Conservation (phyloP, 495 filamentous ascomycete species). For the Neurospora sp. region DNA sequence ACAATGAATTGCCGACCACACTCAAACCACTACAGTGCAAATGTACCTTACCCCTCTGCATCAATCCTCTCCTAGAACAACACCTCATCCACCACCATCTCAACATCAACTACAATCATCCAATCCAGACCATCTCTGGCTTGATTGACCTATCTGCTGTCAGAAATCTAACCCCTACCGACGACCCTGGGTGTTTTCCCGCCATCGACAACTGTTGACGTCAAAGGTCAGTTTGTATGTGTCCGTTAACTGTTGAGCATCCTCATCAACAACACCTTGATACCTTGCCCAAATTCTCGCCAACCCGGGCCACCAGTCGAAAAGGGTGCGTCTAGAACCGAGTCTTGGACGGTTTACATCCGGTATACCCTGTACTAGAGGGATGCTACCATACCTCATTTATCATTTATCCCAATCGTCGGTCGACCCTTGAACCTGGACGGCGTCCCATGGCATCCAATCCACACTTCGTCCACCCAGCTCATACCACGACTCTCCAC, state of each 20-base stretch:
- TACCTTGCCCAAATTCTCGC: not conserved
- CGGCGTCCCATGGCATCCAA: not conserved
- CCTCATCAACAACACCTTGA: not conserved
- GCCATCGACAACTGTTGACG: not conserved
- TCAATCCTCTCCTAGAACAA: not conserved
- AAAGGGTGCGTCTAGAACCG: not conserved
- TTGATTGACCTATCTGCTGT: not conserved
- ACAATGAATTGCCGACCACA: not conserved
- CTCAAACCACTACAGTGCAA: not conserved
- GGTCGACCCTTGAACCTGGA: not conserved
- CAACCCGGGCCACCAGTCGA: not conserved
- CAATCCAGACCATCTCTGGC: not conserved
- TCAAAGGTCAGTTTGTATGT: not conserved
- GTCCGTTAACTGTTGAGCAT: not conserved
- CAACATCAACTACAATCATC: not conserved
- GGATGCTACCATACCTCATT: not conserved
- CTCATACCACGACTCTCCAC: not conserved
- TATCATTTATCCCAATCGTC: not conserved
- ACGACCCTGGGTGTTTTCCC: not conserved
- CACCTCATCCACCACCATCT: not conserved
- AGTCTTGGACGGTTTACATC: not conserved
- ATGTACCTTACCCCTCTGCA: not conserved
- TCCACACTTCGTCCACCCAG: not conserved
- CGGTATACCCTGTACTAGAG: not conserved
- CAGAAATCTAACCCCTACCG: not conserved